Evolutionary conservation across 164 flowering plant genomes (phyloP).

Genomic region (Tetrastigma voinierianum): DNA sequence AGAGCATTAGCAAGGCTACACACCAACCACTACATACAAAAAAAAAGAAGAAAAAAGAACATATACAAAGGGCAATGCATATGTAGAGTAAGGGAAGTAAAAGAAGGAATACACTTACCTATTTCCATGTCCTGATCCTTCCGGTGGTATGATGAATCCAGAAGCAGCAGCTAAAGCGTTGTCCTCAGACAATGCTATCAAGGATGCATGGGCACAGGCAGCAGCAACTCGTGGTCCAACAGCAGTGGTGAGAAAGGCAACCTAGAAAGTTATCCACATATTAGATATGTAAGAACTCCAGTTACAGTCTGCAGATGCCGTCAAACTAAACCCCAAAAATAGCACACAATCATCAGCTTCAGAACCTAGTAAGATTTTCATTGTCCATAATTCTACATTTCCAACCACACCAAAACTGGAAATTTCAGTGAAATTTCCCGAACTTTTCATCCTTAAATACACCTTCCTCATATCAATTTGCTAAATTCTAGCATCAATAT

Average conservation of each 20-base stretch:
- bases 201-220: conserved; percentile 95
- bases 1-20: too few species aligned
- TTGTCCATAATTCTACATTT: too few species aligned
- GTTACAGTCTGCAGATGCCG: background rate
- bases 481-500: too few species aligned
- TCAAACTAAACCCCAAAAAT: background rate
- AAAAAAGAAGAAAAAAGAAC: background rate
- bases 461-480: too few species aligned
- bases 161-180: conserved; percentile 31
- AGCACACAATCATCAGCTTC: too few species aligned
- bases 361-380: too few species aligned
- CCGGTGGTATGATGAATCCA: conserved; percentile 29
- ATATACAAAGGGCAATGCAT: background rate
- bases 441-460: too few species aligned
- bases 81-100: background rate
- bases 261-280: conserved; percentile 43
- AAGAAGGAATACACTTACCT: conserved; percentile 38
- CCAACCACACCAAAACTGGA: too few species aligned
- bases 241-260: conserved; percentile 89
- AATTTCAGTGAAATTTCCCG: too few species aligned
- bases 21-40: too few species aligned
- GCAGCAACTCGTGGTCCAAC: conserved; percentile 99
- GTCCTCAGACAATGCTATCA: conserved; percentile 68
- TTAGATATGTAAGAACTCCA: conserved; percentile 4
- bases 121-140: conserved; percentile 41